Percentiles rank a stretch among this genome's conserved stretches.
These are phyloP conservation scores for Allomyces macrogynus DNA, from an alignment of 192 early-diverging fungal species.

Conservation along the genomic window DNA sequence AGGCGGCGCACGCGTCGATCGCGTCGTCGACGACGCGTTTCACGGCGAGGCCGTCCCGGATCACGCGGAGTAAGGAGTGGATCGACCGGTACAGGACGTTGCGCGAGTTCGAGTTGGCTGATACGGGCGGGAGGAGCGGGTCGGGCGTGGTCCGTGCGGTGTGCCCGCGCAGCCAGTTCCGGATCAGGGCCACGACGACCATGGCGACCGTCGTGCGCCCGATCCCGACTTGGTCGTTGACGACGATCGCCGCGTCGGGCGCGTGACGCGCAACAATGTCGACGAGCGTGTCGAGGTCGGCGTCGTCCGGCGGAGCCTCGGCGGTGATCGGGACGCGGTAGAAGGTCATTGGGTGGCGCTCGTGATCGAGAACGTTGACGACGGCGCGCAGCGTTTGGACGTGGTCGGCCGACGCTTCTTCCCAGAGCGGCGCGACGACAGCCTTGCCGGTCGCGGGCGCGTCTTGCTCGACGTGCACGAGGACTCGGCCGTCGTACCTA, in stretches of 20 bases:
- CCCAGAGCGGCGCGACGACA: constrained; percentile 28
- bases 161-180: constrained; percentile 16
- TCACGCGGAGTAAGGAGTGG: constrained; percentile 37
- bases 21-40: constrained; percentile 30
- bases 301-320: constrained; percentile 26
- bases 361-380: constrained; percentile 12
- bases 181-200: constrained; percentile 12
- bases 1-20: constrained; percentile 26
- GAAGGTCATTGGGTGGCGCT: constrained; percentile 10
- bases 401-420: constrained; percentile 28
- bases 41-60: constrained; percentile 31
- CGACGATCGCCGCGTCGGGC: constrained; percentile 23
- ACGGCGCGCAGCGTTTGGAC: constrained; percentile 30
- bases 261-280: constrained; percentile 15
- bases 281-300: constrained; percentile 32
- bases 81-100: constrained; percentile 30
- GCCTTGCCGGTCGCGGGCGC: constrained; percentile 8
- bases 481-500: constrained; percentile 17
- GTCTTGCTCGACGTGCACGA: constrained; percentile 27
- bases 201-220: constrained; percentile 37
- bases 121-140: neutral
- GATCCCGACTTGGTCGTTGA: constrained; percentile 44
- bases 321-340: constrained; percentile 42
- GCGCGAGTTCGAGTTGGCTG: neutral
- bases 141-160: neutral